Base-by-base conservation (phyloP, 495 filamentous ascomycete genomes). In the Aspergillus affinis region DNA sequence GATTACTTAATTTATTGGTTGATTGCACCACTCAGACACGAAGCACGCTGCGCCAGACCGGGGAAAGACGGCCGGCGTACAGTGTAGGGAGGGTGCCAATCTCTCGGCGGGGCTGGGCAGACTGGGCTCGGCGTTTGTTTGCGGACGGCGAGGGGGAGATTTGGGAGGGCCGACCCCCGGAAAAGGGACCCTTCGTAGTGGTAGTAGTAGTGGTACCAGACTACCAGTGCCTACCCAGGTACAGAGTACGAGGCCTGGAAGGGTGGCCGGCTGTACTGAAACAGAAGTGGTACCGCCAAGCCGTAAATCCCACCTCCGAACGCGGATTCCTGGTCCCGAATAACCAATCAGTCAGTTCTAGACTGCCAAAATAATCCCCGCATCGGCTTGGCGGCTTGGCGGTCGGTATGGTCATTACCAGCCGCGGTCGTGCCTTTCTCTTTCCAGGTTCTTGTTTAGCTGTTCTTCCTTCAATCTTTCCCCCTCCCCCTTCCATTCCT, bases 361-460 rank as follows among this genome's bases (percentile, higher is more conserved):
- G 0, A 20, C 21, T 26, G 27, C 20, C 55, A 55, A 57, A 36
- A 47, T 64, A 62, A 66, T 65, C 64, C 63, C 65, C 62, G 61
- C 29, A 61, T 57, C 41, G 46, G n/a, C 73, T 75, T 75, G 74
- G 74, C 74, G 51, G 29, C 74, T 76, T 76, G 74, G 74, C 74
- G 49, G 51, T 52, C 56, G 54, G 54, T 44, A 52, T 18, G 17
- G 50, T 52, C 13, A 44, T 9, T 56, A 56, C 54, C 13, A 26
- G 9, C 47, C 7, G 47, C 47, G 8, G 3, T 26, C 21, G 12
- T 26, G 1, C 4, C 19, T 18, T 29, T 54, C 26, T 20, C 48
- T 29, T 44, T 15, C n/a, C n/a, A n/a, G n/a, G n/a, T n/a, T n/a
- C 20, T 3, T 51, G 23, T 26, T 26, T 26, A 26, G 23, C 4